Evolutionary conservation across 73 alveolate species (phyloP).

Genomic region (Breviolum minutum): DNA sequence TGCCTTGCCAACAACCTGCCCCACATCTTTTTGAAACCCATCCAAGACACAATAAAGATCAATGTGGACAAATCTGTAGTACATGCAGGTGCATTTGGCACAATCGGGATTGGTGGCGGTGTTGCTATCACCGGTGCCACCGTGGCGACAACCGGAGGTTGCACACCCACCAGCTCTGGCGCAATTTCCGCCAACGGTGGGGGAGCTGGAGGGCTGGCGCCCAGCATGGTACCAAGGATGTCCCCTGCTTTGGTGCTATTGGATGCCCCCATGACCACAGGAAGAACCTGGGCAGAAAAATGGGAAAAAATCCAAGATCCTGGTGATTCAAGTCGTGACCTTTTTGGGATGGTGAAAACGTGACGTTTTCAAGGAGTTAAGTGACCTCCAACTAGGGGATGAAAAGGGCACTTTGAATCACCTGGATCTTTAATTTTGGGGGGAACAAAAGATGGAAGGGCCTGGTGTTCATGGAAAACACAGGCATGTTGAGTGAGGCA

Average conservation of each 20-base stretch:
- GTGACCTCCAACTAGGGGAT: too few species aligned
- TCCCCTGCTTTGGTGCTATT: neutral
- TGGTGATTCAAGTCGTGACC: too few species aligned
- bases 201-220: conserved; percentile 7
- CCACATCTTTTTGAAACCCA: too few species aligned
- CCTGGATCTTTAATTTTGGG: too few species aligned
- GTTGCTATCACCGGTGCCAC: neutral
- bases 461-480: too few species aligned
- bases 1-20: too few species aligned
- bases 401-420: too few species aligned
- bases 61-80: conserved; percentile 7
- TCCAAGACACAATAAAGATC: neutral
- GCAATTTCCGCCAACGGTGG: conserved; percentile 18
- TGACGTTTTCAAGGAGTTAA: too few species aligned
- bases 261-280: neutral
- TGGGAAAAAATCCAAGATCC: too few species aligned
- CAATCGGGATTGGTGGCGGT: neutral
- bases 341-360: too few species aligned
- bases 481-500: too few species aligned
- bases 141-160: neutral
- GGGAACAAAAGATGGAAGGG: too few species aligned
- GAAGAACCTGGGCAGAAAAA: neutral
- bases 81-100: conserved; percentile 56
- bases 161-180: neutral
- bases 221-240: neutral